These are phyloP conservation scores for Pharus latifolius DNA, from an alignment of 176 grass and related monocot species.

Conservation along the genomic window DNA sequence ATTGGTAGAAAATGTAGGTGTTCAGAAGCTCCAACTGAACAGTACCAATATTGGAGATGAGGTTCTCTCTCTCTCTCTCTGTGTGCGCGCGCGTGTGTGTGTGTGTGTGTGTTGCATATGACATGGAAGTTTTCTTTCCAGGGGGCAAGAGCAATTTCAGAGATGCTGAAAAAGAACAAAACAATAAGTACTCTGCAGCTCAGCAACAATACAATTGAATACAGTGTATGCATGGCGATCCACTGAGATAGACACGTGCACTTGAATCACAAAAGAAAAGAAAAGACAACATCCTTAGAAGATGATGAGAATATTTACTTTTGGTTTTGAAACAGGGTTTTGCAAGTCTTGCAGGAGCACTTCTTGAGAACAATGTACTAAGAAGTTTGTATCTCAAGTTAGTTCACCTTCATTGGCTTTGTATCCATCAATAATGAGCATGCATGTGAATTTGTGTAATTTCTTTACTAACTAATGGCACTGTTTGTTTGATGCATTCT, in stretches of 20 bases:
- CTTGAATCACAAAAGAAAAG: constrained; percentile 8
- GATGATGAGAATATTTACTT: not conserved
- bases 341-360: constrained; percentile 81
- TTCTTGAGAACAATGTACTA: constrained; percentile 79
- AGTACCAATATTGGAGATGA: constrained; percentile 87
- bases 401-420: constrained; percentile 33
- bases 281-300: constrained; percentile 1
- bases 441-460: constrained; percentile 10
- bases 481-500: constrained; percentile 17
- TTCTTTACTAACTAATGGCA: constrained; percentile 17
- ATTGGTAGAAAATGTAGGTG: constrained; percentile 69
- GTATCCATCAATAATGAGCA: not conserved
- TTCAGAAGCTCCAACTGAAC: constrained; percentile 90
- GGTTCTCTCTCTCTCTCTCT: constrained; percentile 21
- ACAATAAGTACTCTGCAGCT: constrained; percentile 73
- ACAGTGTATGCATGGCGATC: constrained; percentile 52
- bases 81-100: not conserved
- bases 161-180: constrained; percentile 83
- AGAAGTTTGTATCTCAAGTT: constrained; percentile 90
- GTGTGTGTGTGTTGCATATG: not conserved
- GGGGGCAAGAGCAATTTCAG: constrained; percentile 83
- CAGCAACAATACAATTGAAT: constrained; percentile 92
- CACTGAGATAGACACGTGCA: not conserved
- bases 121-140: constrained; percentile 24
- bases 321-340: constrained; percentile 68